These are phyloP conservation scores for Pugionium dolabratum DNA, from an alignment of 345 rosid species.

Conservation along the genomic window DNA sequence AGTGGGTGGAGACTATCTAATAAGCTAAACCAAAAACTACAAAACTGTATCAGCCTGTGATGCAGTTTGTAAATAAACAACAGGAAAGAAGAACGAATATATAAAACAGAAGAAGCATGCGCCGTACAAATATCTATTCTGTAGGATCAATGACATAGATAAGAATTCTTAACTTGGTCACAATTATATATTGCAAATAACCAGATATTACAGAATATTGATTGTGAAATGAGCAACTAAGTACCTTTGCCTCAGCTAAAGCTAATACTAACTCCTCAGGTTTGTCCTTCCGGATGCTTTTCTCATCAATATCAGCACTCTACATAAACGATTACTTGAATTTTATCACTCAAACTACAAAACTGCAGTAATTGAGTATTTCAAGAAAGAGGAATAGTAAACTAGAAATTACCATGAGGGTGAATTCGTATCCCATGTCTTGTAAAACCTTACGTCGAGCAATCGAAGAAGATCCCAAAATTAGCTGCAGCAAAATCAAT, in stretches of 20 bases:
- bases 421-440: conserved; percentile 91
- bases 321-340: conserved; percentile 14
- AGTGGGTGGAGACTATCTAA: conserved; percentile 19
- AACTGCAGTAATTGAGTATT: background rate
- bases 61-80: conserved; percentile 42
- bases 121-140: background rate
- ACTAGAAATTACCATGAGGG: conserved; percentile 52
- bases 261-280: conserved; percentile 90
- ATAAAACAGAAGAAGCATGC: background rate
- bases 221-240: too few species aligned
- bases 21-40: conserved; percentile 37
- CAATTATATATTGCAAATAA: background rate
- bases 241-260: conserved; percentile 92
- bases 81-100: conserved; percentile 13
- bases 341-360: background rate
- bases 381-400: background rate
- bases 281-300: conserved; percentile 65
- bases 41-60: conserved; percentile 80
- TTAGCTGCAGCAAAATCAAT: conserved; percentile 52
- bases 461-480: conserved; percentile 81
- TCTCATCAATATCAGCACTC: conserved; percentile 97
- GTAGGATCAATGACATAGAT: background rate
- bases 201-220: background rate
- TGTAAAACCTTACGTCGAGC: conserved; percentile 64
- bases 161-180: background rate